Conservation (phyloP, 495 filamentous ascomycete genomes). For the Penicillium alfredii region DNA sequence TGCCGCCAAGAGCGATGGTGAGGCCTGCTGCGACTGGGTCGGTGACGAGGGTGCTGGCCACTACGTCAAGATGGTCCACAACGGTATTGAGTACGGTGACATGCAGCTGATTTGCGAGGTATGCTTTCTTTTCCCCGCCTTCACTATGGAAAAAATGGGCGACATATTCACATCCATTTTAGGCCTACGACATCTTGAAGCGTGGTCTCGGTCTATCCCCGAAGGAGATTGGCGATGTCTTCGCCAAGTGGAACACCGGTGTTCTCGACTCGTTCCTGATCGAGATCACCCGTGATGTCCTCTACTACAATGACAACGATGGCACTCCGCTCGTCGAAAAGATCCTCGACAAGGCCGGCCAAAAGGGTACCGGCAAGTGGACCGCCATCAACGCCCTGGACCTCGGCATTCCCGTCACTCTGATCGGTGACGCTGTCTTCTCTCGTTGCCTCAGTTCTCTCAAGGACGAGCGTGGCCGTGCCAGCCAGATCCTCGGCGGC, state of each 20-base stretch:
- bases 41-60: slow-evolving; percentile 98
- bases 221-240: slow-evolving; percentile 93
- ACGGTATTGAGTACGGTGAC: slow-evolving; percentile 99
- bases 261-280: slow-evolving; percentile 99
- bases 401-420: slow-evolving; percentile 96
- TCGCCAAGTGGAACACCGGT: slow-evolving; percentile 95
- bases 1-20: slow-evolving; percentile 90
- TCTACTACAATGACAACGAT: slow-evolving; percentile 95
- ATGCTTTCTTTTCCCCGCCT: slow-evolving; percentile 11
- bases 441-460: slow-evolving; percentile 88
- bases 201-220: slow-evolving; percentile 76
- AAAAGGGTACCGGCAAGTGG: slow-evolving; percentile 99
- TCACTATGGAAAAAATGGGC: no score
- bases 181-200: slow-evolving; percentile 99
- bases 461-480: slow-evolving; percentile 87
- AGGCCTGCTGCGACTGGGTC: slow-evolving; percentile 99
- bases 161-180: slow-evolving; percentile 1
- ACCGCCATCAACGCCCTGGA: slow-evolving; percentile 98
- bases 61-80: slow-evolving; percentile 99
- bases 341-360: slow-evolving; percentile 96
- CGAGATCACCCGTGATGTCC: slow-evolving; percentile 96
- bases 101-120: slow-evolving; percentile 99
- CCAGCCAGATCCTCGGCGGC: slow-evolving; percentile 70
- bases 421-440: slow-evolving; percentile 96
- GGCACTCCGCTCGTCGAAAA: slow-evolving; percentile 89